Evolutionary conservation across 495 filamentous ascomycete genomes (phyloP).

Genomic region (Achaetomiella virescens): DNA sequence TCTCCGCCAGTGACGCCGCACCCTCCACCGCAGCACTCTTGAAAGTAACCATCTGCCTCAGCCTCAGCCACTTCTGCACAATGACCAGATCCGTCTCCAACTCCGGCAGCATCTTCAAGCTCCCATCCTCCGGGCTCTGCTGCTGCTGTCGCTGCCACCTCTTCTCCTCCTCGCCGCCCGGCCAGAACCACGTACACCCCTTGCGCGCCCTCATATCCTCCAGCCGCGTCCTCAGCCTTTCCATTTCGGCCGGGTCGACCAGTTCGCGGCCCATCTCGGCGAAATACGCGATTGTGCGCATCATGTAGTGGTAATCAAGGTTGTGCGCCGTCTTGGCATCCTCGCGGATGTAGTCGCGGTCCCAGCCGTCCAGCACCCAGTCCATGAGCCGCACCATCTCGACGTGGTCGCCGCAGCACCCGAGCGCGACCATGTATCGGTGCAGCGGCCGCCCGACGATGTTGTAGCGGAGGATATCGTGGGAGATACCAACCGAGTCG

Average conservation of each 20-base stretch:
- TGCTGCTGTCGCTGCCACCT: too few species aligned
- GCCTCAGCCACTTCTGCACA: conserved; percentile 7
- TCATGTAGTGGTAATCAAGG: conserved; percentile 26
- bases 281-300: conserved; percentile 31
- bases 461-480: conserved; percentile 15
- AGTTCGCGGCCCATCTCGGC: conserved; percentile 21
- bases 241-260: conserved; percentile 19
- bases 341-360: conserved; percentile 24
- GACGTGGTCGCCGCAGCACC: conserved; percentile 25
- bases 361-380: conserved; percentile 37
- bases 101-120: not conserved
- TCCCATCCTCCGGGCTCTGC: too few species aligned
- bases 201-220: conserved; percentile 12
- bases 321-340: conserved; percentile 26
- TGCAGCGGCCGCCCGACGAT: conserved; percentile 28
- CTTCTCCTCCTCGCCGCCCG: conserved; percentile 1
- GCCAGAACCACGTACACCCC: conserved; percentile 25
- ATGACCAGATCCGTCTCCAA: conserved; percentile 11
- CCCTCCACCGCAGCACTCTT: not conserved
- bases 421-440: conserved; percentile 36
- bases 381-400: conserved; percentile 33
- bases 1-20: not conserved
- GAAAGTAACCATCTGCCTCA: conserved; percentile 8
- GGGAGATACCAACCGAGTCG: not conserved
- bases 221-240: conserved; percentile 21